These are phyloP conservation scores for Thelonectria blattea DNA, from an alignment of 2,329 filamentous ascomycete species.

Conservation along the genomic window DNA sequence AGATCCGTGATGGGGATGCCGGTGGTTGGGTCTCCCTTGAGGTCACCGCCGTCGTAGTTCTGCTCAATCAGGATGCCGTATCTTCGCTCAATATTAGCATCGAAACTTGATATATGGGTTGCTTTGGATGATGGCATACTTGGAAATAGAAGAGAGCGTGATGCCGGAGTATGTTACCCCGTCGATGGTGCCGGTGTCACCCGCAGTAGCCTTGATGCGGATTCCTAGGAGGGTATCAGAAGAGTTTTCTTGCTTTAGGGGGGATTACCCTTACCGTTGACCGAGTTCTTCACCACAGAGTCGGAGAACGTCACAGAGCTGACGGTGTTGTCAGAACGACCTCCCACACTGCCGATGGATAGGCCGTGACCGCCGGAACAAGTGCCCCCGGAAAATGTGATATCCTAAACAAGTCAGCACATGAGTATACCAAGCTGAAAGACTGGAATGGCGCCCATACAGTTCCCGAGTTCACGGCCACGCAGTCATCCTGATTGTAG, in stretches of 20 bases:
- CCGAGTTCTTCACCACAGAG: constrained; percentile 56
- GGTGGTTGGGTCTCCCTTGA: constrained; percentile 50
- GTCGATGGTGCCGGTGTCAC: constrained; percentile 52
- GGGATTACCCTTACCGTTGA: constrained; percentile 50
- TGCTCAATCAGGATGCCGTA: constrained; percentile 49
- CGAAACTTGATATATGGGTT: neutral
- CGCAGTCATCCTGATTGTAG: constrained; percentile 67
- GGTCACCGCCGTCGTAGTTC: constrained; percentile 56
- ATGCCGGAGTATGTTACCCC: constrained; percentile 52
- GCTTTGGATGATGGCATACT: constrained; percentile 23
- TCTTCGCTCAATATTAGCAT: neutral
- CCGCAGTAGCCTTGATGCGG: constrained; percentile 56
- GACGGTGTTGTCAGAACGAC: constrained; percentile 59
- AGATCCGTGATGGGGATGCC: constrained; percentile 60
- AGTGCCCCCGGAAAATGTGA: constrained; percentile 51
- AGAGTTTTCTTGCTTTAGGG: neutral
- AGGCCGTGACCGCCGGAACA: constrained; percentile 54
- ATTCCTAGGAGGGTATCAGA: constrained; percentile 16
- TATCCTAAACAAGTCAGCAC: constrained; percentile 35
- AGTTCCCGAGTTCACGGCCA: constrained; percentile 61
- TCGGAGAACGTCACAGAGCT: constrained; percentile 55
- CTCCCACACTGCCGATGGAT: constrained; percentile 52
- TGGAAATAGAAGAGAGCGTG: constrained; percentile 48
- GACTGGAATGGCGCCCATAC: neutral
- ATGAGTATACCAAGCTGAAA: neutral